These are phyloP conservation scores for Stereocaulon alpinum DNA, from an alignment of 495 filamentous ascomycete genomes.

Conservation along the genomic window DNA sequence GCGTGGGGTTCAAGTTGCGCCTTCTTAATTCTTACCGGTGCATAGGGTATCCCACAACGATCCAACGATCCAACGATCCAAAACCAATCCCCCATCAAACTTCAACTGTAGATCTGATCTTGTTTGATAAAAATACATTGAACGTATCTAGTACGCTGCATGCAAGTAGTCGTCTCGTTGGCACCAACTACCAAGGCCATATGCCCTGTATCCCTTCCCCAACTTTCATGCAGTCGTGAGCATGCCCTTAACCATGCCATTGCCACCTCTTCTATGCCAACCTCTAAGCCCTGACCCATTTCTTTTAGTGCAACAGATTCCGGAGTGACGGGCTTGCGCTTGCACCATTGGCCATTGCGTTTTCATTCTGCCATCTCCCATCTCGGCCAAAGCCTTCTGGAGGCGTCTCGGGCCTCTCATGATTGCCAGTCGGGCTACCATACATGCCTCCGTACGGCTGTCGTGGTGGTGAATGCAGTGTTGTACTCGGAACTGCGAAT, in stretches of 20 bases:
- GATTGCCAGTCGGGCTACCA: conserved; percentile 18
- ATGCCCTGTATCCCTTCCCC: background rate
- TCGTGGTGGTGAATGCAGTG: conserved; percentile 13
- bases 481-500: conserved; percentile 17
- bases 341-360: conserved; percentile 46
- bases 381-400: conserved; percentile 15
- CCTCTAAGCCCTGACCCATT: background rate
- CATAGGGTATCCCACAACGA: background rate
- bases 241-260: background rate
- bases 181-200: background rate
- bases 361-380: conserved; percentile 21
- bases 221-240: background rate
- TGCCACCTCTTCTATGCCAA: too few species aligned
- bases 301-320: conserved; percentile 54
- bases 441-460: conserved; percentile 5
- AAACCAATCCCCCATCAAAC: background rate
- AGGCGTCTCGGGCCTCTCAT: conserved; percentile 22
- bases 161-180: background rate
- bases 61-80: too few species aligned
- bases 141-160: conserved; percentile 1
- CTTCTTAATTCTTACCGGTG: background rate
- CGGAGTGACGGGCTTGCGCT: conserved; percentile 68
- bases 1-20: too few species aligned
- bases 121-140: background rate
- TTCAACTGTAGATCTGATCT: background rate